Conservation (phyloP, 2,329 filamentous ascomycete genomes). For the Lasiodiplodia citricola region DNA sequence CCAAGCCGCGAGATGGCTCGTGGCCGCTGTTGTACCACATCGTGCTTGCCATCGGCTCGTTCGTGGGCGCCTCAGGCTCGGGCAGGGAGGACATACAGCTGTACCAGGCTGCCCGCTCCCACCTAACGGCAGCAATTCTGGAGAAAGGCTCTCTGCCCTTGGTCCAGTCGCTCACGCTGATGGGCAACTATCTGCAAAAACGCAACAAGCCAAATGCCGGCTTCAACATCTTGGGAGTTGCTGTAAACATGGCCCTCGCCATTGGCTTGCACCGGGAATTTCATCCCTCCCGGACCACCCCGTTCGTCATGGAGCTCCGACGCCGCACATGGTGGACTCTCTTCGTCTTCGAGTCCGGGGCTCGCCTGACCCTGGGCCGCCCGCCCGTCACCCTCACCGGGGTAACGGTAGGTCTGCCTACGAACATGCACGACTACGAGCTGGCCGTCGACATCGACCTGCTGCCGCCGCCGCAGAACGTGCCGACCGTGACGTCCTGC, state of each 20-base stretch:
- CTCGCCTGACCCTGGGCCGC: constrained; percentile 56
- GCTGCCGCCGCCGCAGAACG: not conserved
- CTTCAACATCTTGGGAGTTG: constrained; percentile 56
- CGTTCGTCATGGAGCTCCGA: constrained; percentile 44
- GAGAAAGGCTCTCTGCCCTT: constrained; percentile 56
- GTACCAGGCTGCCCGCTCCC: constrained; percentile 53
- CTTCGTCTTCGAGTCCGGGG: constrained; percentile 56
- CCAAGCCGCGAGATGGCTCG: constrained; percentile 51
- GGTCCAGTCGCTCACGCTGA: constrained; percentile 54
- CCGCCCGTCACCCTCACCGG: constrained; percentile 53
- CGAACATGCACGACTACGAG: constrained; percentile 50
- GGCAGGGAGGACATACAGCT: constrained; percentile 53
- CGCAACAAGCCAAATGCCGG: constrained; percentile 58
- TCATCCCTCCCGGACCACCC: constrained; percentile 52
- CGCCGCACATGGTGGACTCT: constrained; percentile 44
- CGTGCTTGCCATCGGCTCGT: constrained; percentile 53
- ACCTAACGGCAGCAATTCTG: constrained; percentile 52
- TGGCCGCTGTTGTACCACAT: constrained; percentile 47
- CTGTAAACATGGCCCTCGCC: constrained; percentile 56
- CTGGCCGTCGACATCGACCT: constrained; percentile 4
- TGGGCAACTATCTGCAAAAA: constrained; percentile 58
- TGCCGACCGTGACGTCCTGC: constrained; percentile 3
- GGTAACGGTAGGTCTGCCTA: constrained; percentile 50
- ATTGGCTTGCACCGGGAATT: constrained; percentile 58
- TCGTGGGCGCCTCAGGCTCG: constrained; percentile 48